Evolutionary conservation across 805 yeast genomes (phyloP), one percentile per base, ranked within the genome.

Genomic region (Phaffomyces opuntiae): DNA sequence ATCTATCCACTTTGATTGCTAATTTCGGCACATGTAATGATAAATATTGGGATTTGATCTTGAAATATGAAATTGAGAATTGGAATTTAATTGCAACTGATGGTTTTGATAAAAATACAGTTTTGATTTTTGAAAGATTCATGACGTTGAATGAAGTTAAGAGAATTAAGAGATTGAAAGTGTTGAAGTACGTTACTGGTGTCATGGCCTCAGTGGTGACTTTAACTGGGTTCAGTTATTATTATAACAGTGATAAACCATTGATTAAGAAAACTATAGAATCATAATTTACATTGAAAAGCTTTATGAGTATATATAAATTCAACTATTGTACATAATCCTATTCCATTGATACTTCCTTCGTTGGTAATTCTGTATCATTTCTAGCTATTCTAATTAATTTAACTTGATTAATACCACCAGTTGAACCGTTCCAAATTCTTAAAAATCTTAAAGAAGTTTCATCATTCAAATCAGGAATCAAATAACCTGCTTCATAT

Each of bases 361-460:
- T 38, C 11, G 37, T 19, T 27, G 49, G 49, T 7, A 51, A n/a
- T 36, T 43, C 51, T 7, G 40, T 45, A 13, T 55, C 50, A 26
- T 46, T 53, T 43, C 56, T 50, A 1, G 70, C 53, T n/a, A 59
- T 37, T 44, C 51, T 49, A 39, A 54, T 47, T 26, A 46, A 47
- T 49, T 77, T 79, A 57, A 88, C 69, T 17, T 76, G 72, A 36
- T 83, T 80, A 43, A 82, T 65, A 17, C 93, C 88, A 39, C 96
- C 96, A 55, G 77, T 69, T 11, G 86, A 79, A 26, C 93, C 90
- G 55, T 85, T 83, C 97, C 97, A 91, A 6, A 66, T 63, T 57
- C 81, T 73, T 52, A 91, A 65, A 33, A 70, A 66, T 35, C 69
- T 66, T 3, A 87, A 91, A 5, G 80, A 82, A 9, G 65, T 70